Conservation (phyloP, 2,329 filamentous ascomycete genomes). For the Neurospora crassa region DNA sequence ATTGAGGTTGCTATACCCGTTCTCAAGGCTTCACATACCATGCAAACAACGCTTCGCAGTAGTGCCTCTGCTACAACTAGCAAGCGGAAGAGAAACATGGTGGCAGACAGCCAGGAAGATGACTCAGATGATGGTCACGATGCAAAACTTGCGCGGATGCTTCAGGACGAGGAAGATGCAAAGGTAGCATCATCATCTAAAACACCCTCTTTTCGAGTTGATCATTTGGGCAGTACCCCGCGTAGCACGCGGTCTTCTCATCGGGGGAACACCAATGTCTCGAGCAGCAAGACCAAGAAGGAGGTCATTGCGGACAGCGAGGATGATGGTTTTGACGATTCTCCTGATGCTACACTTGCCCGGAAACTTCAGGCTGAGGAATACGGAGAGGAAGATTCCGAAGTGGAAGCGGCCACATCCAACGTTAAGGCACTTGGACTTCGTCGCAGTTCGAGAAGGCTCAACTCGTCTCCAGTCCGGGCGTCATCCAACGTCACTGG, state of each 20-base stretch:
- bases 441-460: constrained; percentile 7
- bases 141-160: constrained; percentile 42
- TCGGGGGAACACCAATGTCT: constrained; percentile 1
- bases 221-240: constrained; percentile 1
- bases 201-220: neutral
- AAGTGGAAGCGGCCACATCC: neutral
- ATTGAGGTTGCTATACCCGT: constrained; percentile 27
- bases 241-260: constrained; percentile 13
- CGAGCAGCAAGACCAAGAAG: neutral
- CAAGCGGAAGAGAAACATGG: constrained; percentile 34
- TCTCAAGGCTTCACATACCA: constrained; percentile 26
- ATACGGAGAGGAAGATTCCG: neutral
- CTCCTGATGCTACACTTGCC: neutral
- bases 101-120: constrained; percentile 34
- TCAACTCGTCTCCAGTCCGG: constrained; percentile 1
- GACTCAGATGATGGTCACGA: constrained; percentile 30
- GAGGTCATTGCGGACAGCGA: constrained; percentile 10
- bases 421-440: neutral
- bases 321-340: constrained; percentile 15
- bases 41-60: constrained; percentile 34
- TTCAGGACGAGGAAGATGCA: constrained; percentile 41
- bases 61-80: constrained; percentile 39
- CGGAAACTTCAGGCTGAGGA: neutral
- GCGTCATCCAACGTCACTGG: neutral
- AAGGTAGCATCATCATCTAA: neutral